A percentile compares a stretch with the other conserved stretches of the same genome.
phyloP scores from a whole-genome alignment of 2,329 filamentous ascomycete genomes.

The Aureobasidium namibiae region DNA sequence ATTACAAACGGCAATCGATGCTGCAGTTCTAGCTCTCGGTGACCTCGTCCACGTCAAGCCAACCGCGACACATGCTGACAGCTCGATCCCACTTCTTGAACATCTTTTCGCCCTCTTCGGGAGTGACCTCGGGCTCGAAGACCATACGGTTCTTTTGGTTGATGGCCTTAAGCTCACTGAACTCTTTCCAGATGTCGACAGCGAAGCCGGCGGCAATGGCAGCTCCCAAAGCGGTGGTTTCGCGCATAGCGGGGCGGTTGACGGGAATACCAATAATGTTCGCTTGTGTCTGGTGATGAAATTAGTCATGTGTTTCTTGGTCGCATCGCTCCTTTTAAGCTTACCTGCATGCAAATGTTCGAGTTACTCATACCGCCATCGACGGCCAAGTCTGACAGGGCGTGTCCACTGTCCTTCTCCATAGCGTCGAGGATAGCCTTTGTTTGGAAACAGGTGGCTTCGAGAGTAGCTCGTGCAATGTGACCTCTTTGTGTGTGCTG shows the following conservation, averaged over 20 bases:
- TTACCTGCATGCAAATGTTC: slow-evolving; percentile 72
- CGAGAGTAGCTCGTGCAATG: slow-evolving; percentile 75
- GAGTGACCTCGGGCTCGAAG: slow-evolving; percentile 19
- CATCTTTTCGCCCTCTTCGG: slow-evolving; percentile 20
- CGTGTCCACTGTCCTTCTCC: slow-evolving; percentile 71
- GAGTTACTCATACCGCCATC: slow-evolving; percentile 83
- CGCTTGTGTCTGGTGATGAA: slow-evolving; percentile 54
- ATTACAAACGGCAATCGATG: background rate
- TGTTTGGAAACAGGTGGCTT: slow-evolving; percentile 83
- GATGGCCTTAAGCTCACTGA: slow-evolving; percentile 55
- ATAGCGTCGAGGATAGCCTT: slow-evolving; percentile 85
- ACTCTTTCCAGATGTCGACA: slow-evolving; percentile 64
- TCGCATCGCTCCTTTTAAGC: slow-evolving; percentile 16
- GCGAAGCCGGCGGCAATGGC: slow-evolving; percentile 79
- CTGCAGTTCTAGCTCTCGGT: background rate
- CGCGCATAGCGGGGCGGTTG: slow-evolving; percentile 73
- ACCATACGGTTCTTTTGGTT: slow-evolving; percentile 20
- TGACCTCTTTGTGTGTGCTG: slow-evolving; percentile 75
- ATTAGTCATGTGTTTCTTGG: background rate
- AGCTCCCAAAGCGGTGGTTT: slow-evolving; percentile 76
- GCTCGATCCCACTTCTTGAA: slow-evolving; percentile 21
- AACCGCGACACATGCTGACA: slow-evolving; percentile 22
- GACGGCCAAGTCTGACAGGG: slow-evolving; percentile 64
- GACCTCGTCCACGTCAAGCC: slow-evolving; percentile 19
- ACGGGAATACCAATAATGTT: slow-evolving; percentile 75